Percentiles rank a stretch among this genome's conserved stretches.
phyloP scores from a whole-genome alignment of 371 early-diverging fungal genomes.

The Rhizopus delemar region DNA sequence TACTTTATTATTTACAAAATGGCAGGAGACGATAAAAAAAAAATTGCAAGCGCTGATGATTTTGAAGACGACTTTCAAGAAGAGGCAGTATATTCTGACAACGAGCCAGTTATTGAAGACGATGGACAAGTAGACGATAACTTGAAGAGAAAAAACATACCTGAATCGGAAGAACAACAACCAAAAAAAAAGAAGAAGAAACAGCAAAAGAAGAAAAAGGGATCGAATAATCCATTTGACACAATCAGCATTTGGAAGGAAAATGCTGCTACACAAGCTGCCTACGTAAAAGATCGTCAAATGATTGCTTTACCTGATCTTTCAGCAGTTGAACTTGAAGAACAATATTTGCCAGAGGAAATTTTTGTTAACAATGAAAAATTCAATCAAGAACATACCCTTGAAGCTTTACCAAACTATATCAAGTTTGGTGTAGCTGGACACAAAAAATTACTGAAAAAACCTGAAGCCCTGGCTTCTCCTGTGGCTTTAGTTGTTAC shows the following conservation, averaged over 20 bases:
- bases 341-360: constrained; percentile 44
- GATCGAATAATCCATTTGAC: constrained; percentile 37
- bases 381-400: constrained; percentile 55
- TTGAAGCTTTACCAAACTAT: constrained; percentile 57
- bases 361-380: constrained; percentile 51
- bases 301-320: constrained; percentile 51
- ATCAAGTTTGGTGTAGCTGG: constrained; percentile 58
- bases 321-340: constrained; percentile 54
- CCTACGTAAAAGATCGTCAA: constrained; percentile 52
- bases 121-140: constrained; percentile 17
- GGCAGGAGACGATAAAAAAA: constrained; percentile 25
- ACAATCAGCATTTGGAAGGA: constrained; percentile 50
- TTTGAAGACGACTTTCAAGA: constrained; percentile 69
- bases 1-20: constrained; percentile 5
- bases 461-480: constrained; percentile 53
- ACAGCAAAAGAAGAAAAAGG: constrained; percentile 56
- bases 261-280: constrained; percentile 37
- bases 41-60: constrained; percentile 55
- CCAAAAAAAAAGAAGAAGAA: constrained; percentile 46
- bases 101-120: constrained; percentile 34
- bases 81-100: constrained; percentile 50
- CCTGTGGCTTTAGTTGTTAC: constrained; percentile 74
- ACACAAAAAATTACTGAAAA: constrained; percentile 54
- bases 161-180: constrained; percentile 16
- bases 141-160: constrained; percentile 43